Conservation (phyloP, 208 protist genomes). For the Trypanosomatidae sp. region DNA sequence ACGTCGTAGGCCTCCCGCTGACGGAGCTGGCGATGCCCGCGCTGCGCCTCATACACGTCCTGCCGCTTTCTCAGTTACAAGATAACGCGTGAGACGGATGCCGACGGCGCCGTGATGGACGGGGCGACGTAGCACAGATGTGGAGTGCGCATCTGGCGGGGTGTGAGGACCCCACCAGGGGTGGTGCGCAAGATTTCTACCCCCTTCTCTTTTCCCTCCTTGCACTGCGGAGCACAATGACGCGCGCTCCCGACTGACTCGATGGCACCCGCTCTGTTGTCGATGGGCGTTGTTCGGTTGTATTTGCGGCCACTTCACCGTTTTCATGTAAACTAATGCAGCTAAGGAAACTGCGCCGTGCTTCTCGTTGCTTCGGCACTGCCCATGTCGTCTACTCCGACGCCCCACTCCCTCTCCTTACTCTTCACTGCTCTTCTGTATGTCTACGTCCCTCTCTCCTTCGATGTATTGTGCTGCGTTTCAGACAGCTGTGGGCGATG, state of each 20-base stretch:
- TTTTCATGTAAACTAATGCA: neutral
- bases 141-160: neutral
- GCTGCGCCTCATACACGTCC: slow-evolving; percentile 24
- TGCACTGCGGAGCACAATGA: neutral
- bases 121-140: neutral
- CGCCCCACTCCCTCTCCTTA: neutral
- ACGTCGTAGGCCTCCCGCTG: slow-evolving; percentile 50
- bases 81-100: neutral
- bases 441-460: neutral
- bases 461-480: neutral
- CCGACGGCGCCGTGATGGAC: neutral
- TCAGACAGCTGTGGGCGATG: neutral
- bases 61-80: slow-evolving; percentile 8
- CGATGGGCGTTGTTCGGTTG: neutral
- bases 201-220: neutral
- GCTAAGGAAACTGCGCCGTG: neutral
- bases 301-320: neutral
- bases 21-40: slow-evolving; percentile 30
- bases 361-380: neutral
- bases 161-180: neutral
- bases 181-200: neutral
- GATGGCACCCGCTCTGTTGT: neutral
- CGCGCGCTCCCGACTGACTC: neutral
- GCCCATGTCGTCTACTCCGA: neutral
- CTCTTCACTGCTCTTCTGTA: neutral